Base-by-base conservation (phyloP, 208 protist genomes). In the Wallacemonas rigidus region DNA sequence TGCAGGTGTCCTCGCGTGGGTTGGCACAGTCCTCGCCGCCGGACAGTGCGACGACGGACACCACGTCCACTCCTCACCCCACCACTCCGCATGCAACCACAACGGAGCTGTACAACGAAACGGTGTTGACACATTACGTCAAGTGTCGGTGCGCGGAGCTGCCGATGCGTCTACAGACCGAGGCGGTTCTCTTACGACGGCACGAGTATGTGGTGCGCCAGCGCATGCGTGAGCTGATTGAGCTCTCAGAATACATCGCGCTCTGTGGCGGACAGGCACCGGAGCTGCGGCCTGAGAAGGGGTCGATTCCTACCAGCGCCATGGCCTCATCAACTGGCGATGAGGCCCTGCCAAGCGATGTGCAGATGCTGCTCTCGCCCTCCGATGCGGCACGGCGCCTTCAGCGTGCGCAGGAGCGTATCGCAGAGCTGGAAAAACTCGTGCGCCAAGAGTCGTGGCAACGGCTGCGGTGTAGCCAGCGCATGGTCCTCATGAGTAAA, bases 161-260 rank as follows among this genome's bases (percentile, higher is more conserved):
- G 68, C 89, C 89, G 26, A 95, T 92, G 89, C 82, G 84, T 45
- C 60, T 95, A 60, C 85, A 91, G 64, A 83, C 80, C 1, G 87
- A 95, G 57, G 85, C 86, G 38, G 77, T 89, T 44, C 70, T 75
- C 36, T 73, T 85, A 11, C 82, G 85, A 1, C 73, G 80, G 2
- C 87, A 95, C 71, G 89, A 95, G 65, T 81, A 89, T 15, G 68
- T 81, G 43, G 76, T 83, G 56, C 72, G 85, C 3, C 77, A 90
- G 54, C 75, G 82, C 71, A 92, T 82, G 76, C 81, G 83, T 36
- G 86, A 95, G 70, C 68, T 95, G 14, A 70, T 92, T 17, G 61
- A 77, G 2, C 69, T 95, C 9, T 88, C 83, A 43, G 86, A 95
- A 76, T 89, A 76, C 65, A 72, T 91, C 2, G 48, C 67, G 12